These are phyloP conservation scores for Saxophila tyrrhenica DNA, from an alignment of 495 filamentous ascomycete species.

Conservation along the genomic window DNA sequence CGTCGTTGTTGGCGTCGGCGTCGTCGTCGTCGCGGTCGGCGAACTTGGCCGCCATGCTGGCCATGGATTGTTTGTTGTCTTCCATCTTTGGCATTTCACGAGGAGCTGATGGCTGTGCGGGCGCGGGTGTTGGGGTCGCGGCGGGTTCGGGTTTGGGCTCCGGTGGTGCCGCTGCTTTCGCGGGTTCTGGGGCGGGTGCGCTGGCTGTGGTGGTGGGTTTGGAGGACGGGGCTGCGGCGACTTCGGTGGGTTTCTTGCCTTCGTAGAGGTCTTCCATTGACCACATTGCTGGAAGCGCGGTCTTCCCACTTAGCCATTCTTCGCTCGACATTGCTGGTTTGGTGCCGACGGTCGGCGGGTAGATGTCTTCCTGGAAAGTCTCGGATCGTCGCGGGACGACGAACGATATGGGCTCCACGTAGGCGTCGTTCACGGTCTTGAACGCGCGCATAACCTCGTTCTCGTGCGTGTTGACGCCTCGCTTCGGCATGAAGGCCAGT, in stretches of 20 bases:
- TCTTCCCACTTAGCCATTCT: slow-evolving; percentile 82
- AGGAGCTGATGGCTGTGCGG: slow-evolving; percentile 30
- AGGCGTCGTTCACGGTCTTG: slow-evolving; percentile 89
- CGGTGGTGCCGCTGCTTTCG: slow-evolving; percentile 31
- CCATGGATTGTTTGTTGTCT: slow-evolving; percentile 76
- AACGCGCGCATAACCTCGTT: slow-evolving; percentile 92
- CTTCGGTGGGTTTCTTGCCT: slow-evolving; percentile 62
- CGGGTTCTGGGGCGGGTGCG: slow-evolving; percentile 33
- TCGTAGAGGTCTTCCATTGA: slow-evolving; percentile 87
- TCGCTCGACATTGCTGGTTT: slow-evolving; percentile 67
- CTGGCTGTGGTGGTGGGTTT: slow-evolving; percentile 24
- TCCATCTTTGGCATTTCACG: slow-evolving; percentile 47
- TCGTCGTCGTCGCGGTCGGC: slow-evolving; percentile 49
- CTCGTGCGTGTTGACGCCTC: slow-evolving; percentile 87
- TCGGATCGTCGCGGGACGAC: slow-evolving; percentile 93
- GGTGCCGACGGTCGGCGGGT: slow-evolving; percentile 64
- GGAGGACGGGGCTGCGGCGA: slow-evolving; percentile 38
- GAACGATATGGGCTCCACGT: slow-evolving; percentile 95
- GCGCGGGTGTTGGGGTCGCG: slow-evolving; percentile 21
- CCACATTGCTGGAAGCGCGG: slow-evolving; percentile 75
- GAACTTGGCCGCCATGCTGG: slow-evolving; percentile 71
- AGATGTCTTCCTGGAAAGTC: slow-evolving; percentile 95
- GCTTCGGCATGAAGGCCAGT: slow-evolving; percentile 88
- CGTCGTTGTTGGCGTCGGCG: slow-evolving; percentile 40
- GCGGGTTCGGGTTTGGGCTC: slow-evolving; percentile 28